Evolutionary conservation across 2,329 filamentous ascomycete species (phyloP).

Genomic region (Apiospora sp.): DNA sequence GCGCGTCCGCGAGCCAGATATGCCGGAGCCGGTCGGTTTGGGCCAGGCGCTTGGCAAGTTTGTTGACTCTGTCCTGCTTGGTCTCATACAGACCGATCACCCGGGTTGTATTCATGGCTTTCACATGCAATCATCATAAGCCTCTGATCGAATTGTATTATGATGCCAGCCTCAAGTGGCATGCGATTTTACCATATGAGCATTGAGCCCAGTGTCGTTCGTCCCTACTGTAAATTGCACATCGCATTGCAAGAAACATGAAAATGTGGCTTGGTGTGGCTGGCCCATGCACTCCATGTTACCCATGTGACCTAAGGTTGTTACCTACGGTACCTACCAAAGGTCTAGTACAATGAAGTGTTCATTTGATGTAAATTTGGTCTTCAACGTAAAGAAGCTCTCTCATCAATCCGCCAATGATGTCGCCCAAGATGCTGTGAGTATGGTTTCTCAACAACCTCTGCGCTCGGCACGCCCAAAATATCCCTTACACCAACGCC

Average conservation of each 20-base stretch:
- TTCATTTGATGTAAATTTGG: background rate
- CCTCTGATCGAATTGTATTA: background rate
- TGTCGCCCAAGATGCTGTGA: background rate
- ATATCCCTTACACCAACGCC: slow-evolving; percentile 4
- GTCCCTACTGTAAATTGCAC: background rate
- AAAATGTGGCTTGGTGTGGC: slow-evolving; percentile 6
- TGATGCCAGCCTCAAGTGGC: too few species aligned
- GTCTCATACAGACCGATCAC: background rate
- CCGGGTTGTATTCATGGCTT: background rate
- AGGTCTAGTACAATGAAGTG: background rate
- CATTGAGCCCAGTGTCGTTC: background rate
- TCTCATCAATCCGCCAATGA: background rate
- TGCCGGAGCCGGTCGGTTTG: slow-evolving; percentile 10
- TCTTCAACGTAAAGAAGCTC: background rate
- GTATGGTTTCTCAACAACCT: background rate
- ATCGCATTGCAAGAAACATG: background rate
- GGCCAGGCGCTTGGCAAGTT: background rate
- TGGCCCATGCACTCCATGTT: background rate
- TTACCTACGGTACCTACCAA: background rate
- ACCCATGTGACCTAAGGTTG: background rate
- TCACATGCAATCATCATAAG: background rate
- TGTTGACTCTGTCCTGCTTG: background rate
- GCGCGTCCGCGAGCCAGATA: slow-evolving; percentile 3
- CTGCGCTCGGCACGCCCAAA: background rate
- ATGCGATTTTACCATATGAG: background rate